A percentile compares a stretch with the other conserved stretches of the same genome.
phyloP scores from a whole-genome alignment of 345 rosid species.

The Syzygium jambos region DNA sequence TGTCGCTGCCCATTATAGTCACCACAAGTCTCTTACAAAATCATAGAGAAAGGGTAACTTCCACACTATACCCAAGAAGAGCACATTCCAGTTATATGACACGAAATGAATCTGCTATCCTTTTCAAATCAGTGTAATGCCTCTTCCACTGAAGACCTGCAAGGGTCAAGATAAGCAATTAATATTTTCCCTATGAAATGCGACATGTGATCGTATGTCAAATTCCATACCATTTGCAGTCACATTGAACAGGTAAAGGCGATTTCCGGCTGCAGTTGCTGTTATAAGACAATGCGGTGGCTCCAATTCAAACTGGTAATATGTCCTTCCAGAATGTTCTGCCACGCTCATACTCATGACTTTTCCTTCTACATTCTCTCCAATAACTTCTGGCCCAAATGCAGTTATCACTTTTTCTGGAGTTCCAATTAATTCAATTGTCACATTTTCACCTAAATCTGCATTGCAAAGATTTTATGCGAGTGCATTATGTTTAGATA shows the following conservation, averaged over 20 bases:
- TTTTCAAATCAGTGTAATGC: slow-evolving; percentile 79
- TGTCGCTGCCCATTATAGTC: not conserved
- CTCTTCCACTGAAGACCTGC: slow-evolving; percentile 97
- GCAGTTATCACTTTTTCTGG: slow-evolving; percentile 89
- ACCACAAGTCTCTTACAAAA: not conserved
- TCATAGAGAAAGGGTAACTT: not conserved
- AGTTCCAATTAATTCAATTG: slow-evolving; percentile 72
- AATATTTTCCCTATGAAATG: not conserved
- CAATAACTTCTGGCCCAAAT: slow-evolving; percentile 87
- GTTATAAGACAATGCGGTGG: slow-evolving; percentile 87
- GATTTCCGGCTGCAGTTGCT: slow-evolving; percentile 95
- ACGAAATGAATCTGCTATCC: slow-evolving; percentile 83
- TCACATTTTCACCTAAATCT: slow-evolving; percentile 67
- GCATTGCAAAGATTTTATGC: not conserved
- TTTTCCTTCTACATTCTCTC: slow-evolving; percentile 90
- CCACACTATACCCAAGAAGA: not conserved
- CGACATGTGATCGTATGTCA: not conserved
- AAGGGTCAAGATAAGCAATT: not conserved
- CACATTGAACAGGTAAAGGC: slow-evolving; percentile 70
- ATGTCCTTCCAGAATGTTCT: slow-evolving; percentile 64
- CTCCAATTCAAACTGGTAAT: slow-evolving; percentile 86
- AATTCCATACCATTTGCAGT: slow-evolving; percentile 52
- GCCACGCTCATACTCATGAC: slow-evolving; percentile 58
- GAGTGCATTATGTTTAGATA: not conserved
- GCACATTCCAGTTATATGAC: slow-evolving; percentile 30